Percentiles rank a stretch among this genome's conserved stretches.
Conservation (phyloP, 768 basidiomycete species). For the Lentinus tigrinus region DNA sequence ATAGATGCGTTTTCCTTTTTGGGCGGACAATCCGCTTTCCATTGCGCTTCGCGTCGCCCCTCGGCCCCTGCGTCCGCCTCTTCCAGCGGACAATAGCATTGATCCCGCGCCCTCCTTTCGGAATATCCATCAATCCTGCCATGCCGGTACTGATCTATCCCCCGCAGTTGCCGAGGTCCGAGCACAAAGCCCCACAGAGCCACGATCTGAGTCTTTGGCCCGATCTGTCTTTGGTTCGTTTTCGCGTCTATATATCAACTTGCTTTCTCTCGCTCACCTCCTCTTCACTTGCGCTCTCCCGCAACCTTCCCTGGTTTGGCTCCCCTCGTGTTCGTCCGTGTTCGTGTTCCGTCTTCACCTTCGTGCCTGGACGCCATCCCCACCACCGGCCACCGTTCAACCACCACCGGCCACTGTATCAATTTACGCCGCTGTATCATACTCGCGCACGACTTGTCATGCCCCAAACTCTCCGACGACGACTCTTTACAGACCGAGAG, state of each 20-base stretch:
- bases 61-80: constrained; percentile 4
- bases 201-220: constrained; percentile 15
- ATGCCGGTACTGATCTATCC: constrained; percentile 1
- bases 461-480: constrained; percentile 12
- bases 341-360: too few relatives aligned
- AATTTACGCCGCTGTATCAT: constrained; percentile 4
- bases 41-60: background rate
- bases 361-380: background rate
- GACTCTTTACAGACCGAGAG: constrained; percentile 6
- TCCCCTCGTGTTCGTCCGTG: background rate
- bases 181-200: constrained; percentile 16
- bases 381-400: background rate
- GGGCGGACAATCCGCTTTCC: constrained; percentile 9
- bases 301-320: constrained; percentile 6
- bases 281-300: constrained; percentile 9
- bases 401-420: constrained; percentile 4
- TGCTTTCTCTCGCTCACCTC: constrained; percentile 3
- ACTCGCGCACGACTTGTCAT: constrained; percentile 10
- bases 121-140: constrained; percentile 7
- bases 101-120: constrained; percentile 4
- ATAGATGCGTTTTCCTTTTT: constrained; percentile 6
- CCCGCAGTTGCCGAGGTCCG: constrained; percentile 13
- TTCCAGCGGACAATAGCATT: constrained; percentile 16
- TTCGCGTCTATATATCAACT: constrained; percentile 12
- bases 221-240: constrained; percentile 23